These are phyloP conservation scores for Dioszegia aurantiaca DNA, from an alignment of 768 basidiomycete genomes.

Conservation along the genomic window DNA sequence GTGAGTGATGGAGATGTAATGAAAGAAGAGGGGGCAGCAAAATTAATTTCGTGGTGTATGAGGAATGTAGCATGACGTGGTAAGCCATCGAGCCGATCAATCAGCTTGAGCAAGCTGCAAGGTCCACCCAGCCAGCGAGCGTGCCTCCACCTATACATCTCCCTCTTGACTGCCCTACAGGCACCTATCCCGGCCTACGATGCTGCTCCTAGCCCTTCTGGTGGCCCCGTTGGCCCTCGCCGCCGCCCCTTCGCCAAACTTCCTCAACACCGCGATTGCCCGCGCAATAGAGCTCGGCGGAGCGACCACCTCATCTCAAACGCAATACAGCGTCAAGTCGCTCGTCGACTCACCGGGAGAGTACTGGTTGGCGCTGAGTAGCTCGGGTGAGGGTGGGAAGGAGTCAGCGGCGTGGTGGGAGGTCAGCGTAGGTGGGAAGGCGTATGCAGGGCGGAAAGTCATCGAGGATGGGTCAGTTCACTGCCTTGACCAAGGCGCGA, in stretches of 20 bases:
- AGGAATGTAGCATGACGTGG: background rate
- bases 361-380: slow-evolving; percentile 43
- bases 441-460: slow-evolving; percentile 41
- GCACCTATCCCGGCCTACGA: background rate
- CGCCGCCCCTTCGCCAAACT: slow-evolving; percentile 35
- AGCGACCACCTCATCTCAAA: slow-evolving; percentile 79
- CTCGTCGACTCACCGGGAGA: slow-evolving; percentile 60
- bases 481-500: background rate
- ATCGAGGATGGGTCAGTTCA: slow-evolving; percentile 2
- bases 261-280: slow-evolving; percentile 67
- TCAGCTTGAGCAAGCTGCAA: background rate
- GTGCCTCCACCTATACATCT: too few species aligned
- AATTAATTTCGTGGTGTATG: too few species aligned
- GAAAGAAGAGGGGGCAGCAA: too few species aligned
- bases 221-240: slow-evolving; percentile 17
- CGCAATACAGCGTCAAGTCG: slow-evolving; percentile 79
- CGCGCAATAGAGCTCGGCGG: slow-evolving; percentile 87
- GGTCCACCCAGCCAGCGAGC: background rate
- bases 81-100: too few species aligned
- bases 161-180: background rate
- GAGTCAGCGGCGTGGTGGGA: slow-evolving; percentile 48
- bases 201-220: slow-evolving; percentile 4
- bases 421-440: slow-evolving; percentile 45
- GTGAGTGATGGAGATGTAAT: background rate
- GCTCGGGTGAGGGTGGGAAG: slow-evolving; percentile 23